Conservation (phyloP, 2,329 filamentous ascomycete genomes). For the Fusarium piperis region DNA sequence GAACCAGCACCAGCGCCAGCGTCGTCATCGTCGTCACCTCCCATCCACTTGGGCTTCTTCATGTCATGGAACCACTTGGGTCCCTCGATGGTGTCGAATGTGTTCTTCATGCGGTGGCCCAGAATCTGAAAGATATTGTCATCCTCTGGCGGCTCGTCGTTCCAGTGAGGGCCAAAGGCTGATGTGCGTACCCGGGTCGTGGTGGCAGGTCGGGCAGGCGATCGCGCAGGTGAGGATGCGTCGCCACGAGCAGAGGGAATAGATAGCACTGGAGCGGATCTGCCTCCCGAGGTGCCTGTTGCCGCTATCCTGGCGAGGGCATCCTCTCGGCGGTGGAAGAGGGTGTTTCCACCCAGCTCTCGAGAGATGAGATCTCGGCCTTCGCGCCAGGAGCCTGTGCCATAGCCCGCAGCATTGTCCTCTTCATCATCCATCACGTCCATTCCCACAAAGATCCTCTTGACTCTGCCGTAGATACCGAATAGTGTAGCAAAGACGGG, state of each 20-base stretch:
- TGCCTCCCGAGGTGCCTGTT: constrained; percentile 40
- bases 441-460: constrained; percentile 79
- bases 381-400: constrained; percentile 88
- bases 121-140: constrained; percentile 87
- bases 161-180: constrained; percentile 44
- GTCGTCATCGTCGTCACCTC: constrained; percentile 62
- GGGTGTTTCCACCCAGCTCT: constrained; percentile 75
- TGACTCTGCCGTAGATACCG: constrained; percentile 86
- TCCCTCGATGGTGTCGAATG: constrained; percentile 82
- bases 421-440: constrained; percentile 80
- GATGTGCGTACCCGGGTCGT: constrained; percentile 42
- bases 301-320: constrained; percentile 49
- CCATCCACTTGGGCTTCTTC: constrained; percentile 85
- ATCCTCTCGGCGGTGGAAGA: constrained; percentile 60
- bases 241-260: constrained; percentile 54
- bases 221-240: constrained; percentile 50
- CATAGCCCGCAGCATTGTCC: constrained; percentile 71
- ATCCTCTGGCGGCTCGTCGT: constrained; percentile 72
- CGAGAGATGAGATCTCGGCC: constrained; percentile 90
- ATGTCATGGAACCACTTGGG: constrained; percentile 85
- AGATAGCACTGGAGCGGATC: constrained; percentile 59
- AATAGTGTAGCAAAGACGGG: constrained; percentile 89
- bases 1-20: constrained; percentile 41
- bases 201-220: constrained; percentile 51
- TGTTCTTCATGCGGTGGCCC: constrained; percentile 88